A percentile compares a stretch with the other conserved stretches of the same genome.
These are phyloP conservation scores for Fusarium transvaalense DNA, from an alignment of 2,329 filamentous ascomycete genomes.

Conservation along the genomic window DNA sequence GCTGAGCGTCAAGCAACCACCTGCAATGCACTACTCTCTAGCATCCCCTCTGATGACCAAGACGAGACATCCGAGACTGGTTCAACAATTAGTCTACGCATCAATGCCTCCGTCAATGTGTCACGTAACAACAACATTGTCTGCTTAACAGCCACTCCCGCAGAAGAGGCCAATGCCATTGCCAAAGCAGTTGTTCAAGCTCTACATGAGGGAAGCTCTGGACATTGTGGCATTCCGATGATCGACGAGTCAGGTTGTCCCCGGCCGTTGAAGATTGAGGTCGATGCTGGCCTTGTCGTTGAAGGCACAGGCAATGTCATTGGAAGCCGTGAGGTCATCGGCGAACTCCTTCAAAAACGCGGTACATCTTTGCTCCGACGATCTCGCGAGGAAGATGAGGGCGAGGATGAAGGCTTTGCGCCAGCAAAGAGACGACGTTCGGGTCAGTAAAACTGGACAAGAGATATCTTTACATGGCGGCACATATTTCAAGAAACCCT, in stretches of 20 bases:
- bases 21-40: conserved; percentile 18
- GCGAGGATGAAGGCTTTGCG: conserved; percentile 21
- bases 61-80: conserved; percentile 44
- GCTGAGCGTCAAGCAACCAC: conserved; percentile 21
- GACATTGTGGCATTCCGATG: conserved; percentile 59
- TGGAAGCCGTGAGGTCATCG: conserved; percentile 52
- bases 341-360: conserved; percentile 47
- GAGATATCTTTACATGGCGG: too few species aligned
- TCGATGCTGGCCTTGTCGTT: conserved; percentile 61
- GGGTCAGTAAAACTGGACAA: conserved; percentile 22
- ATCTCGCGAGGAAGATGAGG: conserved; percentile 37
- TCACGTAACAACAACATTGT: conserved; percentile 63
- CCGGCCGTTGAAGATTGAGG: conserved; percentile 57
- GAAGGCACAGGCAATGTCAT: conserved; percentile 61
- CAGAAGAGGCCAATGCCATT: conserved; percentile 58
- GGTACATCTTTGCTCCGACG: conserved; percentile 27
- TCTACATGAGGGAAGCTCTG: conserved; percentile 58
- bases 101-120: conserved; percentile 63
- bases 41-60: conserved; percentile 28
- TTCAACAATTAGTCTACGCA: conserved; percentile 60
- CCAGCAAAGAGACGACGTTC: conserved; percentile 45
- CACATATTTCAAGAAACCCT: neutral
- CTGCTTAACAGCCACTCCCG: conserved; percentile 56
- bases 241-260: conserved; percentile 60
- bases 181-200: conserved; percentile 60